phyloP scores from a whole-genome alignment of 805 yeast species.

The Blastobotrys mokoenaii region DNA sequence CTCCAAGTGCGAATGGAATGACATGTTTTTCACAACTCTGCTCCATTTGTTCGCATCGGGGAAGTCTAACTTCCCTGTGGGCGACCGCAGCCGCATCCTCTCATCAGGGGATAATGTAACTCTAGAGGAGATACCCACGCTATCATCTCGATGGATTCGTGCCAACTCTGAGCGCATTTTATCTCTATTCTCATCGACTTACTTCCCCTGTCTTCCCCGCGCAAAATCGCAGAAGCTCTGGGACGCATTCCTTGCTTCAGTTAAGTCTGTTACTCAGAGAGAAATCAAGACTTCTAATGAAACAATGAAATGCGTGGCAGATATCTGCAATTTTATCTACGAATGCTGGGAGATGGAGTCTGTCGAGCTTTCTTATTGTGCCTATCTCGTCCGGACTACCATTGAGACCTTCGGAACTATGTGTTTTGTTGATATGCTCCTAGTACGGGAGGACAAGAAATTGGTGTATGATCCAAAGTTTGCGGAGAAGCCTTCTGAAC shows the following conservation, averaged over 20 bases:
- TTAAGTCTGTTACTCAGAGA: slow-evolving; percentile 8
- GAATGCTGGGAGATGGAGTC: slow-evolving; percentile 1
- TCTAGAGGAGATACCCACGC: slow-evolving; percentile 9
- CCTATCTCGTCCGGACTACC: slow-evolving; percentile 6
- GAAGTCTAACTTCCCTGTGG: too few species aligned
- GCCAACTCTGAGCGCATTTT: slow-evolving; percentile 7
- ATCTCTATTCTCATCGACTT: background rate
- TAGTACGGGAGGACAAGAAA: background rate
- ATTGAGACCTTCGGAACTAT: slow-evolving; percentile 10
- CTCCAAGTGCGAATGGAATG: too few species aligned
- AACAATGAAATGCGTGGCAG: slow-evolving; percentile 13
- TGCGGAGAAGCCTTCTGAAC: background rate
- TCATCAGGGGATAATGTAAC: slow-evolving; percentile 2
- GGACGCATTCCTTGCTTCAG: slow-evolving; percentile 1
- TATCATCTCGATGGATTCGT: slow-evolving; percentile 13
- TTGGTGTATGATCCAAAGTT: background rate
- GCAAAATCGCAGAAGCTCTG: slow-evolving; percentile 1
- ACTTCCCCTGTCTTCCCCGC: too few species aligned
- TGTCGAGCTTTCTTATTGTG: slow-evolving; percentile 1
- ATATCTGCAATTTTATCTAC: slow-evolving; percentile 10
- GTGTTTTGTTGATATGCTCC: slow-evolving; percentile 8
- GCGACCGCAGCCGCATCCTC: too few species aligned
- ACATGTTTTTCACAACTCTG: too few species aligned
- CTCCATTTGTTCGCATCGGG: too few species aligned
- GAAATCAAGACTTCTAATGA: slow-evolving; percentile 14